Base-by-base conservation (phyloP, 164 flowering plant genomes). In the Aristolochia californica region DNA sequence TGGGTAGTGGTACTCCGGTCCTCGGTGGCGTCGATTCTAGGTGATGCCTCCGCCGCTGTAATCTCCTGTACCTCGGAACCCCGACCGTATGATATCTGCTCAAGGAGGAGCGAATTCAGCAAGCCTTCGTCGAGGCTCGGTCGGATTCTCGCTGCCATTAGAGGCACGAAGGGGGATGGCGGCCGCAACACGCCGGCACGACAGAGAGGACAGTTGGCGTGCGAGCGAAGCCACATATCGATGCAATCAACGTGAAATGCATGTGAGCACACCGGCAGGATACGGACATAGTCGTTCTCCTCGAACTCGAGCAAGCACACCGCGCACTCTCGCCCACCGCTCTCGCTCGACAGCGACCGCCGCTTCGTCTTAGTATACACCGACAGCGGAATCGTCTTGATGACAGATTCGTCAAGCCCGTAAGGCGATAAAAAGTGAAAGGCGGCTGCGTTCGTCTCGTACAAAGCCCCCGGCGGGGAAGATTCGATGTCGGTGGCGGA, bases 131-230 rank as follows among this genome's bases (percentile, higher is more conserved):
- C 94, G 51, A 90, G 68, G 57, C 82, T 80, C 2, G 97, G 97
- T 8, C 97, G 76, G 49, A 93, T 87, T 53, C 96, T 64, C 2
- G 87, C 77, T 0, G 98, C 89, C 98, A 93, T 89, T 5, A 87
- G 18, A 11, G 97, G 97, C 15, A 77, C 62, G 60, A 93, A 87
- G 14, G 96, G 98, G 21, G 96, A 82, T 4, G 74, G 77, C 18
- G 76, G 72, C 1, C 73, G 77, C 68, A 85, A 73, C 7, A 93
- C 78, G 13, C 80, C 83, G 43, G 94, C 86, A 9, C 99, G 85
- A 71, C 99, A 94, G 20, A 94, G 82, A 0, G 99, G 99, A 59
- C 97, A 94, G 64, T 80, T 87, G n/a, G 96, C 96, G 72, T 94
- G 95, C 2, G 93, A 83, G 34, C 88, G 65, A 0, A 94, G 82